Evolutionary conservation across 2,329 filamentous ascomycete species (phyloP), one percentile per base, ranked within the genome.

Genomic region (Alternaria dauci): DNA sequence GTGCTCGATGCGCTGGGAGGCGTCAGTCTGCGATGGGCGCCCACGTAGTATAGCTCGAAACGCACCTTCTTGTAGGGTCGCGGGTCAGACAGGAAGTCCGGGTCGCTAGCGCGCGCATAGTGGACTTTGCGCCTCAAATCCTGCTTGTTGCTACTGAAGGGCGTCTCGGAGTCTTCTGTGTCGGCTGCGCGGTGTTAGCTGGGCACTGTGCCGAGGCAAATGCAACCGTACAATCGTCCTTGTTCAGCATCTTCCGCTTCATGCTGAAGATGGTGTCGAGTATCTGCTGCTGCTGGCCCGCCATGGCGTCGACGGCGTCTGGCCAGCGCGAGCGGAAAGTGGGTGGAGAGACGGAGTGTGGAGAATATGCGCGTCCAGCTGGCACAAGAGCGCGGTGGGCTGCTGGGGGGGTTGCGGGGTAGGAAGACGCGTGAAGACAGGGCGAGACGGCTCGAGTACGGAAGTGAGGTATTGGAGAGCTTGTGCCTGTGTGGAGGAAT

Each of bases 101-200:
- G 82, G 71, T 89, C 88, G 59, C 91, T 91, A 72, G 88, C 84
- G 69, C 87, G 89, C 46, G 91, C 86, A 74, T 91, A 91, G 68
- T 88, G 86, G 44, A 91, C 89, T 70, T 88, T 86, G 77, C 88
- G 91, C 82, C 93, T 92, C 46, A 94, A 83, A 76, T 94, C 94
- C 78, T 92, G 88, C 62, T 90, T 91, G 73, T 91, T 89, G 78
- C 93, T 93, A 58, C 88, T 90, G 69, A 86, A 86, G 69, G 86
- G 84, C 61, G 89, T 85, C 70, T 93, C 88, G 55, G 88, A 86
- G 61, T 89, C 88, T 77, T 94, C 92, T 59, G 90, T 92, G 76
- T 94, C 91, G 63, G 92, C 91, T 93, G 79, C 39, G 30, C 23
- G 28, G 9, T 14, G 63, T 75, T 50, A 75, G 72, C 60, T 14